Conservation (phyloP, 768 basidiomycete species). For the Pisolithus microcarpus region DNA sequence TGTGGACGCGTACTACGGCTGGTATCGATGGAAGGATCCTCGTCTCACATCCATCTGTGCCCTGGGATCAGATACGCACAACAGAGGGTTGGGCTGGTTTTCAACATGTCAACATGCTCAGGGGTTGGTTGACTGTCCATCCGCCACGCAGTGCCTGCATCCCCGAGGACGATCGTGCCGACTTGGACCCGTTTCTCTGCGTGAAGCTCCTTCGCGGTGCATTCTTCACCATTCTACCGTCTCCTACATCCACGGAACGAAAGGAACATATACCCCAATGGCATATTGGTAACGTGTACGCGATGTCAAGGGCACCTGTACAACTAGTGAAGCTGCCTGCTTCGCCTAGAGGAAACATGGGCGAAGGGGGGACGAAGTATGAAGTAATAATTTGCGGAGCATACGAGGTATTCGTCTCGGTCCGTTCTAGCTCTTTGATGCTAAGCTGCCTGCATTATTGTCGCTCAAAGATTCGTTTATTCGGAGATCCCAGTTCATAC, state of each 20-base stretch:
- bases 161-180: neutral
- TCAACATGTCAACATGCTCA: conserved; percentile 72
- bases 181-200: conserved; percentile 39
- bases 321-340: conserved; percentile 45
- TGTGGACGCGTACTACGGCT: conserved; percentile 46
- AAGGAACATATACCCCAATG: conserved; percentile 40
- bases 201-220: conserved; percentile 65
- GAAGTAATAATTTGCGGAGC: conserved; percentile 72
- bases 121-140: conserved; percentile 52
- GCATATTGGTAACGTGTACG: conserved; percentile 86
- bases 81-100: conserved; percentile 85
- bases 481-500: conserved; percentile 58
- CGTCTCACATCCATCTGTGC: conserved; percentile 60
- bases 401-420: conserved; percentile 54
- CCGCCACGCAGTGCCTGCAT: conserved; percentile 26
- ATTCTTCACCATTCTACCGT: conserved; percentile 65
- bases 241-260: conserved; percentile 23
- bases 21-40: conserved; percentile 40
- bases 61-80: conserved; percentile 60
- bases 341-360: conserved; percentile 28
- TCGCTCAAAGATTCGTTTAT: conserved; percentile 60
- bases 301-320: conserved; percentile 45
- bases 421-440: neutral
- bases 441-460: neutral
- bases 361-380: conserved; percentile 43